Conservation (phyloP, 108 stramenopile genomes). For the Fistulifera pelliculosa region DNA sequence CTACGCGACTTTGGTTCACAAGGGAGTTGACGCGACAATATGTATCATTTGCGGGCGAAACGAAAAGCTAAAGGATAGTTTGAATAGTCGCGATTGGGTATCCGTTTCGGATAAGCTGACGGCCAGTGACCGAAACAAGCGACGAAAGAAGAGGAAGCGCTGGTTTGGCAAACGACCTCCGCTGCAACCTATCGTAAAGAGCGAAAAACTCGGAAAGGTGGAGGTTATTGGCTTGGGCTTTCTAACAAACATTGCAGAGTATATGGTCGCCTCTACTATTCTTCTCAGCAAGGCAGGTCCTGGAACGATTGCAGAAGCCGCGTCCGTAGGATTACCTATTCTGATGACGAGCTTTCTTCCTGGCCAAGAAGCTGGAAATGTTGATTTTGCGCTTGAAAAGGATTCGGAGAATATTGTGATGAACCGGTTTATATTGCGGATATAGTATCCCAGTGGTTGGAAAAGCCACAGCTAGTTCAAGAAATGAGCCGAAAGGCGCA, state of each 20-base stretch:
- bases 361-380: slow-evolving; percentile 84
- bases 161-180: slow-evolving; percentile 1
- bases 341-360: slow-evolving; percentile 86
- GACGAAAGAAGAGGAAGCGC: slow-evolving; percentile 2
- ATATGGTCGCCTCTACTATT: slow-evolving; percentile 91
- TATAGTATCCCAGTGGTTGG: slow-evolving; percentile 53
- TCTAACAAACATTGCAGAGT: slow-evolving; percentile 90
- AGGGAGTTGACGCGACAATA: slow-evolving; percentile 73
- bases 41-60: slow-evolving; percentile 95
- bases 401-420: slow-evolving; percentile 58
- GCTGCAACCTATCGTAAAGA: slow-evolving; percentile 7
- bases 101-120: slow-evolving; percentile 12
- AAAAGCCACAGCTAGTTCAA: slow-evolving; percentile 34
- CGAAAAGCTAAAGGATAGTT: slow-evolving; percentile 46
- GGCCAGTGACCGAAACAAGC: background rate
- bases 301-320: slow-evolving; percentile 97
- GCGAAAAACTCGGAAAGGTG: slow-evolving; percentile 34
- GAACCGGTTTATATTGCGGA: slow-evolving; percentile 49
- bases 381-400: slow-evolving; percentile 69
- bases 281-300: slow-evolving; percentile 94
- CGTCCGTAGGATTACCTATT: slow-evolving; percentile 79
- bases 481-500: slow-evolving; percentile 49
- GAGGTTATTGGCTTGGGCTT: slow-evolving; percentile 82
- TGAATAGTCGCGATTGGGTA: slow-evolving; percentile 67
- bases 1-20: slow-evolving; percentile 33